Conservation (phyloP, 2,329 filamentous ascomycete species). For the Periconia sp. region DNA sequence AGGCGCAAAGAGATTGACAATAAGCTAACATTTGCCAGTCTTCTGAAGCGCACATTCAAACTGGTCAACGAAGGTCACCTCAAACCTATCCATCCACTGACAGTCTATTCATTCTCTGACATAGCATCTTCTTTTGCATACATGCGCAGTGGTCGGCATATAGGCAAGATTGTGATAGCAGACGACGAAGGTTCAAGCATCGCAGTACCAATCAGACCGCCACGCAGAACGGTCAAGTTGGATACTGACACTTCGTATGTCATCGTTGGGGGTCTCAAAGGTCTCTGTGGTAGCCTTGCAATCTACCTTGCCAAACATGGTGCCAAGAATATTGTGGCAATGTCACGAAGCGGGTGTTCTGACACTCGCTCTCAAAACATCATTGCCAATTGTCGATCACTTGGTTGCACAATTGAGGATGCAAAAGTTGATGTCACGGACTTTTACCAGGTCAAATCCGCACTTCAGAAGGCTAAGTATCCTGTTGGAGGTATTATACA, state of each 20-base stretch:
- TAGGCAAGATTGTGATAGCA: constrained; percentile 44
- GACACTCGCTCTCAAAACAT: too few species aligned
- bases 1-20: background rate
- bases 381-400: background rate
- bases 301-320: constrained; percentile 15
- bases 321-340: too few species aligned
- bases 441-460: background rate
- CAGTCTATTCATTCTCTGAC: constrained; percentile 19
- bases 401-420: too few species aligned
- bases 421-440: background rate
- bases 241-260: constrained; percentile 14
- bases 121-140: constrained; percentile 27
- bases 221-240: too few species aligned
- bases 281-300: constrained; percentile 16
- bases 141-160: constrained; percentile 37
- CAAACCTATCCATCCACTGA: constrained; percentile 32
- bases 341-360: too few species aligned
- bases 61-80: constrained; percentile 18
- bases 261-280: constrained; percentile 18
- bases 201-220: background rate
- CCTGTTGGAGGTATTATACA: constrained; percentile 34
- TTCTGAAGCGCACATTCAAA: background rate
- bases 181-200: constrained; percentile 3
- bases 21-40: too few species aligned
- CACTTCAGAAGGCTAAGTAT: background rate